Percentiles rank a stretch among this genome's conserved stretches.
phyloP scores from a whole-genome alignment of 2,329 filamentous ascomycete genomes.

The Pseudonectria foliicola region DNA sequence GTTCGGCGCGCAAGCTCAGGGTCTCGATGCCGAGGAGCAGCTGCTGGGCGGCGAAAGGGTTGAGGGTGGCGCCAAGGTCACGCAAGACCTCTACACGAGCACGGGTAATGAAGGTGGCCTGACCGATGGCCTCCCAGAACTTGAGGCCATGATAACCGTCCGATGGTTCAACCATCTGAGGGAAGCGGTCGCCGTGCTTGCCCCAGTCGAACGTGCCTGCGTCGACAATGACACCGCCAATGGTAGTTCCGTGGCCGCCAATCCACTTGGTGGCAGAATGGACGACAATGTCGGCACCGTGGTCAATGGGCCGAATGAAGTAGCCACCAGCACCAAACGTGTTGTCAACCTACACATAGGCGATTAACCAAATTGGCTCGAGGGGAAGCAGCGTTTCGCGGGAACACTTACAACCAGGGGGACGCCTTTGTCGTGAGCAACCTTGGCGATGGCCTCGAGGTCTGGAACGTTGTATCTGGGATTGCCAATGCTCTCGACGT shows the following conservation, averaged over 20 bases:
- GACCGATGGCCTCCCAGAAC: constrained; percentile 89
- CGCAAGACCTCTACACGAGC: constrained; percentile 85
- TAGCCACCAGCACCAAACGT: constrained; percentile 92
- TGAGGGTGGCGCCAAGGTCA: constrained; percentile 75
- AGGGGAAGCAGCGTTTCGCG: background rate
- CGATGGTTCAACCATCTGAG: constrained; percentile 82
- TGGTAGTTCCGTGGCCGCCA: constrained; percentile 87
- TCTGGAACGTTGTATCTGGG: constrained; percentile 90
- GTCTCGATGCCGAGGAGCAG: constrained; percentile 86
- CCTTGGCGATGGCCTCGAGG: constrained; percentile 76
- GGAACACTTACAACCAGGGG: constrained; percentile 49
- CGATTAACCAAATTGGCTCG: background rate
- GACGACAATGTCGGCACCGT: constrained; percentile 89
- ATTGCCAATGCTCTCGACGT: constrained; percentile 89
- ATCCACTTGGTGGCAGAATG: constrained; percentile 98
- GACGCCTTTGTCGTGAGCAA: constrained; percentile 63
- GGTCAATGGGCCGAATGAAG: constrained; percentile 77
- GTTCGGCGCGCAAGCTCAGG: constrained; percentile 74
- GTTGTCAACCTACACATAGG: constrained; percentile 64
- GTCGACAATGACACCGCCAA: constrained; percentile 80
- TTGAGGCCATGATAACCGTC: constrained; percentile 89
- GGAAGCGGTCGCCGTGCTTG: constrained; percentile 74
- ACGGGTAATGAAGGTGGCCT: constrained; percentile 74
- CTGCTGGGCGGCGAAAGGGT: constrained; percentile 90
- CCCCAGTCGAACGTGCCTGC: constrained; percentile 93